Evolutionary conservation across 1,139 yeast genomes (phyloP), one percentile per base, ranked within the genome.

Genomic region (Martiniozyma asiatica): DNA sequence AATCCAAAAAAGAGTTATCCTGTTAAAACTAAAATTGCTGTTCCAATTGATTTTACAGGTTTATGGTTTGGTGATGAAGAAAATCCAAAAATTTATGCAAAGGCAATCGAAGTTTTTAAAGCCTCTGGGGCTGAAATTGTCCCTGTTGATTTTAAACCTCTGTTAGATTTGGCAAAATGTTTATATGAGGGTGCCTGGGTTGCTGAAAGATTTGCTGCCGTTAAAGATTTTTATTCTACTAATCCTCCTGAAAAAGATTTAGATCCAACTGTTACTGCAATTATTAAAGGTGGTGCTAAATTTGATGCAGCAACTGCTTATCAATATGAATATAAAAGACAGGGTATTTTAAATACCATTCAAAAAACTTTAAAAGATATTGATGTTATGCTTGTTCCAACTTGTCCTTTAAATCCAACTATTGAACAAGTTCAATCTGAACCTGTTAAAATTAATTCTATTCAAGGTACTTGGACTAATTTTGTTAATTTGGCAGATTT

Each of bases 101-200:
- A 60, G 20, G 85, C 94, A 2, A 64, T 85, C 18, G 64, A 63
- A 20, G 57, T 62, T 25, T 66, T 85, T 42, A 55, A 64, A 26
- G 48, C 57, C 17, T 48, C 65, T 12, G 75, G 80, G 23, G 81
- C 78, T 22, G 56, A 61, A 23, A 55, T 80, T 25, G 65, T 68
- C 10, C 59, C 74, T 8, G 55, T 75, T 24, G 85, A 82, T 55
- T 84, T 87, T 48, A 58, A 74, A 9, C 79, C 85, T 8, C 63
- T 89, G 29, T 60, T 80, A 39, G 80, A 78, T 27, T 65, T 89
- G 38, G 98, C 97, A n/a, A 70, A 70, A 42, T 78, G 89, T 49
- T 66, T 89, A 26, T 89, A 89, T 53, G 96, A 87, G 47, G 98
- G 98, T 34, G 82, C 97, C n/a, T 89, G 98, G 98, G 97, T 89